A percentile compares a stretch with the other conserved stretches of the same genome.
phyloP scores from a whole-genome alignment of 495 filamentous ascomycete species.

The Lophiostoma macrostomum region DNA sequence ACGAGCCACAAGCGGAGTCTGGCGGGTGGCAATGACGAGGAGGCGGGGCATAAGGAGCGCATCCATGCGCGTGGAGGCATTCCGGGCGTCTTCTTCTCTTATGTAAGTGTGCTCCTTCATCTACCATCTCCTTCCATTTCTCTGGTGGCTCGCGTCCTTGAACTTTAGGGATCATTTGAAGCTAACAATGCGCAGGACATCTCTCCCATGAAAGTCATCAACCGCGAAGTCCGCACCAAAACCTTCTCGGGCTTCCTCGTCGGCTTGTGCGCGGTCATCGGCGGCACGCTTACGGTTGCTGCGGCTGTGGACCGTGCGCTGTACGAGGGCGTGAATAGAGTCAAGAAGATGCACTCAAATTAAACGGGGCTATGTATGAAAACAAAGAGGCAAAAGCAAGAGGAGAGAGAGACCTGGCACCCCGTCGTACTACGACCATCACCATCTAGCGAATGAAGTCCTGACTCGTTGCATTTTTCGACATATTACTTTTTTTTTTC shows the following conservation, averaged over 20 bases:
- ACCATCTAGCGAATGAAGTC: too few species aligned
- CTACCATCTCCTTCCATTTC: background rate
- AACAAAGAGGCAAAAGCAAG: too few species aligned
- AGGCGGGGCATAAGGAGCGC: constrained; percentile 84
- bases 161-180: too few species aligned
- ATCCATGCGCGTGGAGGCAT: constrained; percentile 88
- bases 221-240: constrained; percentile 84
- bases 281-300: constrained; percentile 92
- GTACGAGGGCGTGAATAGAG: constrained; percentile 78
- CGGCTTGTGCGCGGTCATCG: constrained; percentile 90
- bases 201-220: constrained; percentile 99
- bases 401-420: too few species aligned
- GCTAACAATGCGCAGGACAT: constrained; percentile 65
- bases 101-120: constrained; percentile 65
- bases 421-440: too few species aligned
- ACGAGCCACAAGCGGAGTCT: constrained; percentile 91
- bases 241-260: constrained; percentile 86
- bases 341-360: constrained; percentile 75
- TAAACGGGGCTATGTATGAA: constrained; percentile 7
- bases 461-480: too few species aligned
- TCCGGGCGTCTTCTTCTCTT: constrained; percentile 97
- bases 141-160: background rate
- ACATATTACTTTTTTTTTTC: too few species aligned
- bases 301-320: constrained; percentile 87
- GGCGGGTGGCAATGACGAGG: constrained; percentile 72